Base-by-base conservation (phyloP, 2,329 filamentous ascomycete genomes). In the Plectosphaerella plurivora region DNA sequence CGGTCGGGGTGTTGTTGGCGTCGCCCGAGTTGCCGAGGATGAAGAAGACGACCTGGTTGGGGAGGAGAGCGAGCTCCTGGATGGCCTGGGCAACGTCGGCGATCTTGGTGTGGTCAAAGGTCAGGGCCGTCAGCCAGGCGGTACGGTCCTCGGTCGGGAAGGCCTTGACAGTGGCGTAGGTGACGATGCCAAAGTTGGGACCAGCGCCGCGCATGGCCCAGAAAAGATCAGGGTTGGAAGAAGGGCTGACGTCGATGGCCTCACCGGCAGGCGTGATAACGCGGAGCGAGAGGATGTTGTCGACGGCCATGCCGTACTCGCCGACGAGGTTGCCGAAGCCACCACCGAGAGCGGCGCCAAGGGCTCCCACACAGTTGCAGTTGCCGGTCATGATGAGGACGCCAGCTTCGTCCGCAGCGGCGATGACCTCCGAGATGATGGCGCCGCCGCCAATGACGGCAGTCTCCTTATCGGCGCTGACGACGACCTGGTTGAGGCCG, bases 121-220 rank as follows among this genome's bases (percentile, higher is more conserved):
- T 53, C 10, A 65, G 46, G 6, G 54, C 50, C 12, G 59, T 59
- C 24, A 59, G 52, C 63, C 62, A 65, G 9, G 63, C 61, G 7
- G 41, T 59, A 12, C 61, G 59, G 24, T 60, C 36, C 12, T 65
- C n/a, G 63, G 61, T 57, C 71, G 59, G 42, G 52, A 62, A 69
- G 10, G 73, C 61, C 55, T 67, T 72, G 56, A 77, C 73, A 20
- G 64, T 70, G n/a, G 74, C 68, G 54, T 68, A 74, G 51, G 73
- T 61, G 42, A 79, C 69, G 49, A 80, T 72, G 42, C 77, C 76
- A 56, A 79, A 72, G 57, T 79, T 79, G 9, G 71, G 73, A 1
- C 73, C 76, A 3, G 76, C 77, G 15, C 77, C 77, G 61, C 67
- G 73, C 0, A 79, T 59, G 16, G 72, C 76, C 75, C 75, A 79